Base-by-base conservation (phyloP, 106 monocot species). In the Narthecium ossifragum region DNA sequence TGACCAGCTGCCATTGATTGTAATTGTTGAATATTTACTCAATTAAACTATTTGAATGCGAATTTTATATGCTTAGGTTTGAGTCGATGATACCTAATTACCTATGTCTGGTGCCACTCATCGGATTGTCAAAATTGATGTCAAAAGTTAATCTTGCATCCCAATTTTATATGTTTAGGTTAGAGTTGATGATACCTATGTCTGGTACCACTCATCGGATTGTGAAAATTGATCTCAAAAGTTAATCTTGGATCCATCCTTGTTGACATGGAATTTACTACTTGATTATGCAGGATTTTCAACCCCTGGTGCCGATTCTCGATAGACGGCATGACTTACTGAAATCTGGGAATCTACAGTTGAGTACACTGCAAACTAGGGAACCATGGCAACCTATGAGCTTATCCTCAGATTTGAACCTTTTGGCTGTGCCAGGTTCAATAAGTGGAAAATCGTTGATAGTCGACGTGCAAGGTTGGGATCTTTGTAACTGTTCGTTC, bases 201-300 rank as follows among this genome's bases (percentile, higher is more conserved):
- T n/a, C n/a, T n/a, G n/a, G n/a, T n/a, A n/a, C n/a, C n/a, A n/a
- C n/a, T n/a, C n/a, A n/a, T n/a, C n/a, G n/a, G n/a, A n/a, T n/a
- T n/a, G n/a, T n/a, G n/a, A n/a, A n/a, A n/a, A n/a, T n/a, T n/a
- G n/a, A n/a, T n/a, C n/a, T n/a, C n/a, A n/a, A n/a, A n/a, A n/a
- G n/a, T n/a, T 43, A 0, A 18, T 43, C 43, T 18, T 17, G 14
- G 14, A 17, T 43, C 6, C 43, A 17, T 13, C 43, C 43, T 17
- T 43, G 10, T 43, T 43, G 43, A 13, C 18, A 6, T 18, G 18
- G 4, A 13, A 26, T 2, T 51, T 51, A 51, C 4, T 28, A 18
- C 13, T 34, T 17, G 33, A 33, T 34, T 26, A 32, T 62, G 62
- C 47, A 62, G 62, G 62, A 62, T 10, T 23, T 46, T 46, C 62